A percentile compares a stretch with the other conserved stretches of the same genome.
Evolutionary conservation across 495 filamentous ascomycete genomes (phyloP).

Genomic region (Pyrenula aspistea): DNA sequence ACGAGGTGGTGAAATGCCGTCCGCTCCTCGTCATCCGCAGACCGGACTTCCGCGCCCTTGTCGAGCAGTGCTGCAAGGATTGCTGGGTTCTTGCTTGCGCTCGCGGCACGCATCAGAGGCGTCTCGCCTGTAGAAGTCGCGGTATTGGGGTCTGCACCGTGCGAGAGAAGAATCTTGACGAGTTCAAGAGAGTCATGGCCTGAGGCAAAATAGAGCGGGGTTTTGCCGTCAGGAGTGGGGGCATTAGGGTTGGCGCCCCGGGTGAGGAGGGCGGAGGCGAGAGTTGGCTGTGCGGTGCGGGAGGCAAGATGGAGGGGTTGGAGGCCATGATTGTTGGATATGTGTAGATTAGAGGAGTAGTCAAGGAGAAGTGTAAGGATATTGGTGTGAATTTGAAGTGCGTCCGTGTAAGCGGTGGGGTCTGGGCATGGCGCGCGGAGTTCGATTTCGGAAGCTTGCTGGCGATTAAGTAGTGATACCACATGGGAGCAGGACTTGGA

Average conservation of each 20-base stretch:
- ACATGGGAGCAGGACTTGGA: background rate
- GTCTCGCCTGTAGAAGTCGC: background rate
- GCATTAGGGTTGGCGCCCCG: background rate
- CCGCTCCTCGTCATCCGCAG: background rate
- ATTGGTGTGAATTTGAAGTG: background rate
- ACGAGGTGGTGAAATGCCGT: background rate
- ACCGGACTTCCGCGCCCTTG: background rate
- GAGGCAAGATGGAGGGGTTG: background rate
- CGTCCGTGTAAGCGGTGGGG: background rate
- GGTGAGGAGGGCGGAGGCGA: background rate
- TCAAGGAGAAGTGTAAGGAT: background rate
- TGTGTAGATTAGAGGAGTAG: background rate
- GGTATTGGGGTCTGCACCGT: background rate
- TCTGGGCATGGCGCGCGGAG: background rate
- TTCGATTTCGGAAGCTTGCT: background rate
- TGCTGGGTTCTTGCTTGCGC: background rate
- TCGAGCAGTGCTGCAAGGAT: background rate
- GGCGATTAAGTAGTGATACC: background rate
- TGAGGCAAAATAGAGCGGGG: background rate
- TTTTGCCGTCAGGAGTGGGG: background rate
- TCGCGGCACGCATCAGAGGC: background rate
- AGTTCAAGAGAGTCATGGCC: background rate
- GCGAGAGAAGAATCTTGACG: background rate
- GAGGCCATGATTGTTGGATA: background rate
- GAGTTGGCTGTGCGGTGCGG: background rate